Evolutionary conservation across 2,329 filamentous ascomycete genomes (phyloP).

Genomic region (Fusarium sp.): DNA sequence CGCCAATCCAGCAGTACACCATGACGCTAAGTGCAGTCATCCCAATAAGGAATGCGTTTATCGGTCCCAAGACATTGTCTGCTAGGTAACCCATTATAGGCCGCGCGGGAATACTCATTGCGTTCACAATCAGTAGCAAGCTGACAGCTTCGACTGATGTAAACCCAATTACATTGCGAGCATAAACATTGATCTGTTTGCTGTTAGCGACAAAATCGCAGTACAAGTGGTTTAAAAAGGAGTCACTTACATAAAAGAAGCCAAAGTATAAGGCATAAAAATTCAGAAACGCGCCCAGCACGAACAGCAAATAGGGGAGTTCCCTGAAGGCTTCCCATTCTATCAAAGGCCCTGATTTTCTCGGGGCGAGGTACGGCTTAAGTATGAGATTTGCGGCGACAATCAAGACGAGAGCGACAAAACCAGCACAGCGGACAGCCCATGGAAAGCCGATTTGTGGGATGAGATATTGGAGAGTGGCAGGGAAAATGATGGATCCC

Average conservation of each 20-base stretch:
- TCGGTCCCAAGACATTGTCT: slow-evolving; percentile 62
- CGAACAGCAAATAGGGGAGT: slow-evolving; percentile 64
- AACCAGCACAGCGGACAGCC: slow-evolving; percentile 73
- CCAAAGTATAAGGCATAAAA: slow-evolving; percentile 55
- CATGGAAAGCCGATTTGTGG: slow-evolving; percentile 71
- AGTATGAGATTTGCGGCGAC: slow-evolving; percentile 54
- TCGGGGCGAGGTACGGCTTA: slow-evolving; percentile 60
- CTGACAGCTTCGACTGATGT: slow-evolving; percentile 63
- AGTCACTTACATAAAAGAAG: slow-evolving; percentile 57
- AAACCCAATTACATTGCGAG: slow-evolving; percentile 52
- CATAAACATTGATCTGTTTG: slow-evolving; percentile 58
- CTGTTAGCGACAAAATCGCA: slow-evolving; percentile 6
- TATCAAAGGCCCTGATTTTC: slow-evolving; percentile 62
- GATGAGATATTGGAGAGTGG: slow-evolving; percentile 67
- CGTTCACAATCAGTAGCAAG: slow-evolving; percentile 74
- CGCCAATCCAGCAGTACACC: slow-evolving; percentile 49
- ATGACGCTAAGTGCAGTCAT: slow-evolving; percentile 46
- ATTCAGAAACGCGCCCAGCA: slow-evolving; percentile 60
- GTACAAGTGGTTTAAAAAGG: slow-evolving; percentile 44
- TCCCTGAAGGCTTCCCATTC: slow-evolving; percentile 70
- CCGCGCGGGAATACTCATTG: slow-evolving; percentile 68
- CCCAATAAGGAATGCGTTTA: slow-evolving; percentile 57
- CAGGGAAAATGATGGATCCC: slow-evolving; percentile 67
- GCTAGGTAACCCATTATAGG: slow-evolving; percentile 69
- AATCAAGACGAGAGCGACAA: slow-evolving; percentile 66